phyloP scores from a whole-genome alignment of 306 rosid genomes.

The Notholithocarpus densiflorus region DNA sequence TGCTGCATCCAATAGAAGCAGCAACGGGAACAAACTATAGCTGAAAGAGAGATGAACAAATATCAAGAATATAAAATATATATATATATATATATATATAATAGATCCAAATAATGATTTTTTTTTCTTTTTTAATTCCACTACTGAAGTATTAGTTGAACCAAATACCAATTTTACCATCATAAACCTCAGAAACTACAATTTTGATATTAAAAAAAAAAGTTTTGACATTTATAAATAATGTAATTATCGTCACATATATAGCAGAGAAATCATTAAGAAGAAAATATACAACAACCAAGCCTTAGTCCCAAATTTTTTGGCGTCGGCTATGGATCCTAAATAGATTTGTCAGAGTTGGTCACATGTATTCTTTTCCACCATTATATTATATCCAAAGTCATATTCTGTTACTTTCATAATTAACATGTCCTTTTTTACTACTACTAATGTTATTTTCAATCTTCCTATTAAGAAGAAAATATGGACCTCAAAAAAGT shows the following conservation, averaged over 20 bases:
- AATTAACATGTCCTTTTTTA: no score
- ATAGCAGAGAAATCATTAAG: background rate
- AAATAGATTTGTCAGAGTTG: no score
- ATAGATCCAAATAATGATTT: background rate
- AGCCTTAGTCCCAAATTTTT: no score
- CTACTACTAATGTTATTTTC: no score
- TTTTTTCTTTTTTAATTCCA: background rate
- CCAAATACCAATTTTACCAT: background rate
- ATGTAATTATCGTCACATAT: background rate
- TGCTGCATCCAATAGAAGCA: conserved; percentile 79
- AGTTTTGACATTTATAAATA: background rate
- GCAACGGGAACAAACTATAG: conserved; percentile 76
- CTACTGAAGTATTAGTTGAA: background rate
- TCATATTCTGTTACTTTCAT: no score
- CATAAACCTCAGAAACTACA: background rate
- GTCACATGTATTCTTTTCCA: no score
- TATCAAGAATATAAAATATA: background rate
- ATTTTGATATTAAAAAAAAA: background rate
- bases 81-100: background rate
- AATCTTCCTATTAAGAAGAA: no score
- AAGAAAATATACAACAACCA: background rate
- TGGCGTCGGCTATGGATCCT: no score
- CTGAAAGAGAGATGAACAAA: conserved; percentile 35
- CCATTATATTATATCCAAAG: no score
- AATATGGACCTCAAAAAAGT: no score